These are phyloP conservation scores for Phytophthora pluvialis DNA, from an alignment of 352 stramenopile genomes.

Conservation along the genomic window DNA sequence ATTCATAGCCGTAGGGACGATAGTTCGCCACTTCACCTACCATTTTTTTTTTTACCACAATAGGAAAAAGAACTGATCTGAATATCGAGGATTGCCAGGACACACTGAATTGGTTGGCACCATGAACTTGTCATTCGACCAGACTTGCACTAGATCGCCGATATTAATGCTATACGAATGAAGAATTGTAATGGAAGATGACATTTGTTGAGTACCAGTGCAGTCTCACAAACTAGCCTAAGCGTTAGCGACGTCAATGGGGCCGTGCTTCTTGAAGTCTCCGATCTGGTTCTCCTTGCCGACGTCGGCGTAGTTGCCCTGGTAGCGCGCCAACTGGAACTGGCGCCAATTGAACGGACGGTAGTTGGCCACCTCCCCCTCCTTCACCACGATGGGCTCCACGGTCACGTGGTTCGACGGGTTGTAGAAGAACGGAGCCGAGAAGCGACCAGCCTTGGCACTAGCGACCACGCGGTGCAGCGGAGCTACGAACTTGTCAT, in stretches of 20 bases:
- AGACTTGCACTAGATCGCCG: too few relatives aligned
- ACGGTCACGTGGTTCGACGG: constrained; percentile 60
- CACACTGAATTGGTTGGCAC: too few relatives aligned
- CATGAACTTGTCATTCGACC: too few relatives aligned
- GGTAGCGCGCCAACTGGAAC: neutral
- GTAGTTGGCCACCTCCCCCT: constrained; percentile 53
- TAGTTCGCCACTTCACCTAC: constrained; percentile 53
- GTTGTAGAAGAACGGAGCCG: constrained; percentile 64
- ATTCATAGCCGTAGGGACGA: constrained; percentile 73
- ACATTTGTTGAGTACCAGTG: too few relatives aligned
- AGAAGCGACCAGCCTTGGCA: constrained; percentile 40
- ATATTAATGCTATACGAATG: too few relatives aligned
- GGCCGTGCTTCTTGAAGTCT: constrained; percentile 11
- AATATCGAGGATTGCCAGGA: too few relatives aligned
- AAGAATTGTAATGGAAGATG: too few relatives aligned
- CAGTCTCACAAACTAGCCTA: neutral
- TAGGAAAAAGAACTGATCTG: too few relatives aligned
- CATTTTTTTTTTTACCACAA: too few relatives aligned
- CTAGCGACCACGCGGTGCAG: constrained; percentile 58
- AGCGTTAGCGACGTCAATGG: constrained; percentile 3
- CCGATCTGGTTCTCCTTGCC: constrained; percentile 19
- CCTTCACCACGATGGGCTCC: constrained; percentile 52
- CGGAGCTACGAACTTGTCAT: constrained; percentile 56
- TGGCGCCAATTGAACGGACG: constrained; percentile 84
- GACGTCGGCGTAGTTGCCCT: constrained; percentile 4